Base-by-base conservation (phyloP, 2,329 filamentous ascomycete species). In the Ilyonectria mors-panacis region DNA sequence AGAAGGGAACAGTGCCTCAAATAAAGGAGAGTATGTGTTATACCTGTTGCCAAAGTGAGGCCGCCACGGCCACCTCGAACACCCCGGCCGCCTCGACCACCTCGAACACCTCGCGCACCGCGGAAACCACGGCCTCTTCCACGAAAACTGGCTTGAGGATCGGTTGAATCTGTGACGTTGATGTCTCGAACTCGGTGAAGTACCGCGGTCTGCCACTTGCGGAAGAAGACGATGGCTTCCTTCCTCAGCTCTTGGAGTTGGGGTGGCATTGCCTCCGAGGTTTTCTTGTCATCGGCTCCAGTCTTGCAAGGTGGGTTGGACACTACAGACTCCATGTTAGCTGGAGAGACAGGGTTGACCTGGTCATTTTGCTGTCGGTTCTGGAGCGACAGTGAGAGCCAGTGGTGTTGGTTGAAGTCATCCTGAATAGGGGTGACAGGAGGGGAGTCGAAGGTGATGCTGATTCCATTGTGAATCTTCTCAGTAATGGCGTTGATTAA, bases 191-290 rank as follows among this genome's bases (percentile, higher is more conserved):
- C 83, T 15, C 94, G 88, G 63, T 89, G 86, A 45, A 93, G 83
- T 10, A 97, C 88, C 13, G 85, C 84, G 6, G 89, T 86, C 74
- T 93, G 89, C 95, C 95, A 98, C 70, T 94, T 92, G 65, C 92
- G 90, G 77, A 95, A 97, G 77, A 92, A 90, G 7, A 86, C 82
- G 6, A 97, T 78, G 2, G 91, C 87, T 60, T 92, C 90, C 69
- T 88, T 89, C 82, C 91, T 94, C 73, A 94, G 81, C 73, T 93
- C 91, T 64, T 86, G 82, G 68, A 92, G 85, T 64, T 85, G 80
- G 5, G 83, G 80, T 37, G 80, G 82, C 62, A 84, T 81, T 23
- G 77, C 70, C 42, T 78, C 77, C 17, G 78, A 68, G 48, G 79
- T 78, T 39, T 80, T 75, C 39, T 80, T 79, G 19, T 78, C 73